Evolutionary conservation across 805 yeast species (phyloP), one percentile per base, ranked within the genome.

Genomic region (Candida namnaoensis): DNA sequence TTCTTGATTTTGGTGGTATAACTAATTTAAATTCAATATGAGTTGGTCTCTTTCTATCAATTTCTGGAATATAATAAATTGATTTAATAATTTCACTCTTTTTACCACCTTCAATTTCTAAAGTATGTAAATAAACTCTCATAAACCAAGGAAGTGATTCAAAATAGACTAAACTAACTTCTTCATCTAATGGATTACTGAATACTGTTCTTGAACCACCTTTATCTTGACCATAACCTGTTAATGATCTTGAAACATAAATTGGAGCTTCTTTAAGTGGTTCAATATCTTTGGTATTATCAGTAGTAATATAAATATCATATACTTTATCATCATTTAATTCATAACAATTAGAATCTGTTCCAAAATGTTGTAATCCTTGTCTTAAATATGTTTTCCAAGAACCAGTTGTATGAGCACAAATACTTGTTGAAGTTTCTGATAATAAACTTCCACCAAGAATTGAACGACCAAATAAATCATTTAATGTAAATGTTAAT

Each of bases 131-230:
- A 54, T 84, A 93, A 3, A 87, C 61, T 49, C 91, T 75, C 78
- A 88, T 81, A 58, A 77, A 93, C 98, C 98, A 93, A 0, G 99
- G 99, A 27, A 88, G 66, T 0, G 88, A 71, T 58, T 93, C 97
- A 50, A 79, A 81, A 51, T 85, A 84, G 1, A 78, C 61, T 37
- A 90, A 66, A 2, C 61, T 59, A 3, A 78, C 70, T 1, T 74
- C 61, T 5, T 63, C 59, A 7, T 63, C 49, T 1, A 78, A 63
- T 1, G 88, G 85, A 56, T 91, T 93, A n/a, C 65, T 65, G 52
- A 91, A 73, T 10, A 80, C 84, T 0, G 84, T 75, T 56, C 96
- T 78, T 46, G 91, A 69, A 0, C 96, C 96, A 43, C 98, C 98
- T 45, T 77, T 72, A 54, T 88, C 96, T 57, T 85, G 95, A 2